Base-by-base conservation (phyloP, 2,329 filamentous ascomycete genomes). In the Colletotrichum zoysiae region DNA sequence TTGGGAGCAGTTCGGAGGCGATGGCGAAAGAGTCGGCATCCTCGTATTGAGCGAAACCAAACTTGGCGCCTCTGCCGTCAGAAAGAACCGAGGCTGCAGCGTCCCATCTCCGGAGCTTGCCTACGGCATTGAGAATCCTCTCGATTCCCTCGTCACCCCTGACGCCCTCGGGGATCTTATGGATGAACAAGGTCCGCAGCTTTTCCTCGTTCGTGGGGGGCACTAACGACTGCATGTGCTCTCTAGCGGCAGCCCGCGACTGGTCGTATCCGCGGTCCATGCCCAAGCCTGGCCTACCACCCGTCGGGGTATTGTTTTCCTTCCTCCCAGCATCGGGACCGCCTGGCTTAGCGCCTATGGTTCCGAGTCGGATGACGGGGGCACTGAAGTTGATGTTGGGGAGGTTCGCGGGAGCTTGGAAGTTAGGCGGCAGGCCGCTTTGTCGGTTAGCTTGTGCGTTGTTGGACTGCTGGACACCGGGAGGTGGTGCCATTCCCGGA, bases 311-410 rank as follows among this genome's bases (percentile, higher is more conserved):
- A 0, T 62, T 71, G 53, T 80, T 81, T 30, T 89, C 87, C 74
- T 82, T 84, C 63, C 86, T 82, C 23, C 86, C 84, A 30, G 80
- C 77, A 35, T 76, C 75, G 8, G 84, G 79, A 0, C 81, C 78
- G 14, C 82, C 79, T 35, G 91, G 85, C 78, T 94, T 94, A n/a
- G 88, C 82, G 3, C 90, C 89, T 5, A 91, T 89, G 16, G 95
- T 95, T 53, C 95, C 96, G 57, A 99, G 88, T 67, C 96, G 93
- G 79, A 99, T 98, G 72, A 98, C 95, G 68, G 95, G 95, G 46
- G 96, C 96, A 78, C 93, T 97, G 86, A 98, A 97, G 85, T 99
- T 98, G 86, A 99, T 97, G 81, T 97, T 97, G 63, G 95, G 95
- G 88, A 98, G 93, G 79, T 96, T 97, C 62, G 93, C 86, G 12